A percentile compares a stretch with the other conserved stretches of the same genome.
phyloP scores from a whole-genome alignment of 2,329 filamentous ascomycete species.

The Cladosporium halotolerans region DNA sequence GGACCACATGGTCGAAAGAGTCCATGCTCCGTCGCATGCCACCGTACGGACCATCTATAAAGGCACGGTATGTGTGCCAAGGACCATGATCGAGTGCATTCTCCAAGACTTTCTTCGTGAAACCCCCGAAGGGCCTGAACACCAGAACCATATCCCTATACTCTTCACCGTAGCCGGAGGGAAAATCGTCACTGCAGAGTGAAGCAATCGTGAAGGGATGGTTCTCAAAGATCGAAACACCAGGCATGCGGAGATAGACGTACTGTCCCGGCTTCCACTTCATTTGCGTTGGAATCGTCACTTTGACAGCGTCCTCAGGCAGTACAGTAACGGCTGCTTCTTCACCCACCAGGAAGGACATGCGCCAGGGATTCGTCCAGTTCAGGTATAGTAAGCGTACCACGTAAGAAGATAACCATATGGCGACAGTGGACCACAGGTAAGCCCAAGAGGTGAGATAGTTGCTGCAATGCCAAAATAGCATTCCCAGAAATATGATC shows the following conservation, averaged over 20 bases:
- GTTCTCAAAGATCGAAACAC: slow-evolving; percentile 83
- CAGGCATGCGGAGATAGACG: slow-evolving; percentile 89
- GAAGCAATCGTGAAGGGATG: slow-evolving; percentile 95
- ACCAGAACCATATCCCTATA: slow-evolving; percentile 87
- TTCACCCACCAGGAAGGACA: slow-evolving; percentile 81
- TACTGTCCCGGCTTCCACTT: slow-evolving; percentile 92
- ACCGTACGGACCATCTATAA: slow-evolving; percentile 89
- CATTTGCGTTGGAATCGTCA: slow-evolving; percentile 89
- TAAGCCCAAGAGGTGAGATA: slow-evolving; percentile 87
- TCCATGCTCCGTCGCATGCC: slow-evolving; percentile 86
- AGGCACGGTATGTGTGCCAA: slow-evolving; percentile 86
- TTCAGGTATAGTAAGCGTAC: slow-evolving; percentile 79
- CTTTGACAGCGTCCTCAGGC: slow-evolving; percentile 89
- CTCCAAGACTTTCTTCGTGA: slow-evolving; percentile 78
- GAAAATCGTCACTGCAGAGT: slow-evolving; percentile 86
- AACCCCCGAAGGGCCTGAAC: slow-evolving; percentile 85
- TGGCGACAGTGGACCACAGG: slow-evolving; percentile 70
- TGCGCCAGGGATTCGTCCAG: slow-evolving; percentile 73
- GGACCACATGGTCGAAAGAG: slow-evolving; percentile 86
- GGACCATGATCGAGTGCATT: slow-evolving; percentile 79
- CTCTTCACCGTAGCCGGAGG: slow-evolving; percentile 80
- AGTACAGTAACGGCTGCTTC: slow-evolving; percentile 85
- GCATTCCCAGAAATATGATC: slow-evolving; percentile 69
- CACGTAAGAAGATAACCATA: slow-evolving; percentile 71
- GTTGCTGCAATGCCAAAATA: slow-evolving; percentile 97